Evolutionary conservation across 345 rosid species (phyloP).

Genomic region (Punica granatum): DNA sequence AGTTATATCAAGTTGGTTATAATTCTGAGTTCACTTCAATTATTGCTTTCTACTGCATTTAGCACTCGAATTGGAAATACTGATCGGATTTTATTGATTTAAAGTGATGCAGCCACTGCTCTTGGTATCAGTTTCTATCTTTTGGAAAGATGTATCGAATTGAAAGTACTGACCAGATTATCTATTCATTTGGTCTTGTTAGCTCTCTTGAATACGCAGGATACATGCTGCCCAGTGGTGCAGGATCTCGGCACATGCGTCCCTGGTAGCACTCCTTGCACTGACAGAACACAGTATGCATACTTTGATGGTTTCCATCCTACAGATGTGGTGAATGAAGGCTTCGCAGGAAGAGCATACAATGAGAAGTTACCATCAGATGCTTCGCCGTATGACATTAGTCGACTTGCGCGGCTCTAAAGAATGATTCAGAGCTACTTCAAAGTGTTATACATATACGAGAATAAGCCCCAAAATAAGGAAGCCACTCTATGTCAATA

Average conservation of each 20-base stretch:
- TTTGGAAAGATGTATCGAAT: no score
- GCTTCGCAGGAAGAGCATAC: constrained; percentile 24
- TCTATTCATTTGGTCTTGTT: background rate
- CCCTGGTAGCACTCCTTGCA: constrained; percentile 23
- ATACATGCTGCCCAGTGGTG: constrained; percentile 2
- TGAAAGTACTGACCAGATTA: no score
- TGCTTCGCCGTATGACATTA: constrained; percentile 26
- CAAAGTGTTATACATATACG: background rate
- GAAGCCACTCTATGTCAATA: no score
- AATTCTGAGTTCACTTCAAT: no score
- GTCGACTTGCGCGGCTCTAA: constrained; percentile 4
- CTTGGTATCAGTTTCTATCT: no score
- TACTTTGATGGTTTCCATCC: constrained; percentile 53
- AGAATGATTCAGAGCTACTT: no score
- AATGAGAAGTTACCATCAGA: constrained; percentile 1
- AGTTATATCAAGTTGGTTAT: no score
- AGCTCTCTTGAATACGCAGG: background rate
- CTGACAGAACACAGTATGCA: constrained; percentile 19
- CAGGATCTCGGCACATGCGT: background rate
- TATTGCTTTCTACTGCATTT: no score
- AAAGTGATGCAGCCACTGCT: no score
- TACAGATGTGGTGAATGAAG: constrained; percentile 22
- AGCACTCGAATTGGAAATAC: no score
- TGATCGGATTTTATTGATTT: no score
- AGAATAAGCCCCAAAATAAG: no score